phyloP scores from a whole-genome alignment of 352 stramenopile species.

The Phytophthora litchii region DNA sequence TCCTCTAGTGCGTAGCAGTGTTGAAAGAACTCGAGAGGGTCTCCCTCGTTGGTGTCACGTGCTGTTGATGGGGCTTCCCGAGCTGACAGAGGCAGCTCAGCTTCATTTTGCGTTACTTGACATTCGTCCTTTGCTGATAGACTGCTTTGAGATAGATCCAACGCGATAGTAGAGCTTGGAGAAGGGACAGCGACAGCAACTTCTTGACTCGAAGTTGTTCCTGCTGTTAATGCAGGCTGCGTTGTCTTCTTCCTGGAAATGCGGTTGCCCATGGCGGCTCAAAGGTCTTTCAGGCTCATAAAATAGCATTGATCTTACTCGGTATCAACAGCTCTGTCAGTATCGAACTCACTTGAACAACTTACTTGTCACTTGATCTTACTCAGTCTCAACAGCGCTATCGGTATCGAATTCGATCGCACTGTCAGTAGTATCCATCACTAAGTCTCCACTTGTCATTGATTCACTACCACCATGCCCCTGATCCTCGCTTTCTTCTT shows the following conservation, averaged over 20 bases:
- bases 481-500: slow-evolving; percentile 21
- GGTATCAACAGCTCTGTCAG: slow-evolving; percentile 22
- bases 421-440: slow-evolving; percentile 25
- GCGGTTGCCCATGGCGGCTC: slow-evolving; percentile 33
- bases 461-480: slow-evolving; percentile 15
- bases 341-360: slow-evolving; percentile 24
- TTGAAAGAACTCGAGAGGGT: slow-evolving; percentile 38
- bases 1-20: slow-evolving; percentile 21
- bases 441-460: slow-evolving; percentile 15
- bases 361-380: slow-evolving; percentile 6
- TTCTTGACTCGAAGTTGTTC: background rate
- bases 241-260: slow-evolving; percentile 21
- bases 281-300: slow-evolving; percentile 7
- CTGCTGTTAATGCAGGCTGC: background rate
- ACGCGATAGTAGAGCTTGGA: background rate
- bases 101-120: slow-evolving; percentile 1
- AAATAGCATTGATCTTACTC: slow-evolving; percentile 21
- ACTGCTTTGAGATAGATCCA: background rate
- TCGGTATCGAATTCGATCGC: slow-evolving; percentile 20
- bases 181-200: background rate
- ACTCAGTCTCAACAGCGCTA: slow-evolving; percentile 25
- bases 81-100: slow-evolving; percentile 2
- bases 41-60: slow-evolving; percentile 11
- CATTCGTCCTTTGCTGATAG: background rate
- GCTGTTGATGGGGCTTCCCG: slow-evolving; percentile 17